Percentiles rank a stretch among this genome's conserved stretches.
These are phyloP conservation scores for Ilyonectria sp. DNA, from an alignment of 2,329 filamentous ascomycete species.

Conservation along the genomic window DNA sequence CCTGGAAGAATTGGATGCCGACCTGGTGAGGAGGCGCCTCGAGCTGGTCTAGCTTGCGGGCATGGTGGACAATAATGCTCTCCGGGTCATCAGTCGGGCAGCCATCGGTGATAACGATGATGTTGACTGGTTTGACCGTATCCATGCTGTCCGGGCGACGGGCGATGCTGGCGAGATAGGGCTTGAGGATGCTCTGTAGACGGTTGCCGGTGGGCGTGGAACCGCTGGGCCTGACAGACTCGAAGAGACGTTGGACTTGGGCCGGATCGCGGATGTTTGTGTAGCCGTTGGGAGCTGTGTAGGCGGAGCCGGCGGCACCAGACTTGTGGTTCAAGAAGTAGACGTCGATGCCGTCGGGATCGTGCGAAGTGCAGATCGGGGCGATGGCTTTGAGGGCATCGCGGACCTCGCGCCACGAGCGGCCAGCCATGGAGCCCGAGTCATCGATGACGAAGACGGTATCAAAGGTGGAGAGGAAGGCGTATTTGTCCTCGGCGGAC, in stretches of 20 bases:
- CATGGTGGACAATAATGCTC: slow-evolving; percentile 75
- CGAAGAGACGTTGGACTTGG: slow-evolving; percentile 79
- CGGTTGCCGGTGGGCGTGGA: slow-evolving; percentile 83
- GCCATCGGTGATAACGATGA: slow-evolving; percentile 96
- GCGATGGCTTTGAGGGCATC: slow-evolving; percentile 81
- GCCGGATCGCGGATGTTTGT: slow-evolving; percentile 72
- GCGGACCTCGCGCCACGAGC: slow-evolving; percentile 82
- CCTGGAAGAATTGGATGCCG: slow-evolving; percentile 96
- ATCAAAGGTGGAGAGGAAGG: slow-evolving; percentile 85
- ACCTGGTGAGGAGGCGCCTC: slow-evolving; percentile 85
- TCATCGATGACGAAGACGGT: slow-evolving; percentile 94
- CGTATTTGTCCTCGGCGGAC: slow-evolving; percentile 76
- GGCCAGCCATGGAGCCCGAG: slow-evolving; percentile 86
- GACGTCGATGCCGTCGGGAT: slow-evolving; percentile 89
- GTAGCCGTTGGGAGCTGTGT: slow-evolving; percentile 69
- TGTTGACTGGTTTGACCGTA: slow-evolving; percentile 82
- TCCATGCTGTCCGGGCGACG: slow-evolving; percentile 57
- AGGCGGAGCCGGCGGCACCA: slow-evolving; percentile 52
- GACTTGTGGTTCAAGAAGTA: slow-evolving; percentile 86
- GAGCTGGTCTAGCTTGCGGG: slow-evolving; percentile 78
- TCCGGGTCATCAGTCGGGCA: slow-evolving; percentile 85
- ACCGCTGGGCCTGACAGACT: slow-evolving; percentile 73
- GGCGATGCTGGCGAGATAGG: slow-evolving; percentile 71
- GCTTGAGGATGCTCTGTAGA: slow-evolving; percentile 78
- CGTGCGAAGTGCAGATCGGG: slow-evolving; percentile 85